These are phyloP conservation scores for Sphaerosporella brunnea DNA, from an alignment of 495 filamentous ascomycete genomes.

Conservation along the genomic window DNA sequence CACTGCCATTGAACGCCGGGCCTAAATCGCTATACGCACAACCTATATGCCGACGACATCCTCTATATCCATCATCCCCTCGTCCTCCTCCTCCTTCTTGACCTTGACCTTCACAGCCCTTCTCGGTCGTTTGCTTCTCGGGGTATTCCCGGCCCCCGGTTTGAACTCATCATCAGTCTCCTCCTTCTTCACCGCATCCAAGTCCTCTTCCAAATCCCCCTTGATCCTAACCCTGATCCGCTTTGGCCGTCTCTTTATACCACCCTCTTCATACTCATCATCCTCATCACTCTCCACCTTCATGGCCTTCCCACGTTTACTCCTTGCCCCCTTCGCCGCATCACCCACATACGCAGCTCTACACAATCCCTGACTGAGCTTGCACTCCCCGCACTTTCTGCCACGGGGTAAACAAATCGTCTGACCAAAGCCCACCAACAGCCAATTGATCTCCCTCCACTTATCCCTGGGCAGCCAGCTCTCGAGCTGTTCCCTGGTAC, in stretches of 20 bases:
- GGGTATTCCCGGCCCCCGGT: neutral
- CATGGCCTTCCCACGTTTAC: constrained; percentile 36
- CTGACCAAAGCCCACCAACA: constrained; percentile 76
- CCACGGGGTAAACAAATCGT: constrained; percentile 69
- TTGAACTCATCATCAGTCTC: constrained; percentile 18
- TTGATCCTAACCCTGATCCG: no score
- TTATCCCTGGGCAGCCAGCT: constrained; percentile 68
- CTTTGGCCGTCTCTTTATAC: no score
- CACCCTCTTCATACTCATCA: constrained; percentile 20
- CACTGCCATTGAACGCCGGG: neutral
- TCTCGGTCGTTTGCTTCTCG: constrained; percentile 7
- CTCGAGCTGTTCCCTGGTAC: constrained; percentile 61
- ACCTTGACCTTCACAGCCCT: constrained; percentile 16
- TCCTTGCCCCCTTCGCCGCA: constrained; percentile 29
- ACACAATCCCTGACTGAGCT: constrained; percentile 55
- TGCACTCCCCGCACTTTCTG: constrained; percentile 65
- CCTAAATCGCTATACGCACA: neutral
- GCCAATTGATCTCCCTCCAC: constrained; percentile 88
- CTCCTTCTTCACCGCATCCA: constrained; percentile 5
- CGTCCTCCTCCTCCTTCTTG: constrained; percentile 20
- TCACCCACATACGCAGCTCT: constrained; percentile 43
- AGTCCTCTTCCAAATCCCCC: no score
- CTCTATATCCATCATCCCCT: constrained; percentile 23
- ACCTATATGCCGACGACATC: constrained; percentile 6
- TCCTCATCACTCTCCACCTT: constrained; percentile 23